These are phyloP conservation scores for Nannochloris sp. DNA, from an alignment of 139 green algal species.

Conservation along the genomic window DNA sequence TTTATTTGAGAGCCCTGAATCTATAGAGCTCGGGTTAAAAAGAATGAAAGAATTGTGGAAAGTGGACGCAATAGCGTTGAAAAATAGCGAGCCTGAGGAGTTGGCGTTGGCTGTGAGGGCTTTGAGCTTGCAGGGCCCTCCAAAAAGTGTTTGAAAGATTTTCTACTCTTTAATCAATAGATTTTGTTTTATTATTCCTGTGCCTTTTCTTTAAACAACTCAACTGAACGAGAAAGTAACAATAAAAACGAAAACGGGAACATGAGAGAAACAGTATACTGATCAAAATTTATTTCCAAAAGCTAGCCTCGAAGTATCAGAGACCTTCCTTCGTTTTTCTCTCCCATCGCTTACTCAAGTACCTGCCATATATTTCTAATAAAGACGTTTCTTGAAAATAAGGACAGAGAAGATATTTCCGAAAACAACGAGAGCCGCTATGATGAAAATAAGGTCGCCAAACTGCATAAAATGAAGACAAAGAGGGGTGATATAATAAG, in stretches of 20 bases:
- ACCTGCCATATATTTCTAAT: no score
- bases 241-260: no score
- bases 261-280: no score
- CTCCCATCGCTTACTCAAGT: no score
- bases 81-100: conserved; percentile 11
- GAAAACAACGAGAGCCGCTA: neutral
- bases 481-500: neutral
- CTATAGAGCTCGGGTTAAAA: conserved; percentile 6
- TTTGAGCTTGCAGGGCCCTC: conserved; percentile 7
- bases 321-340: no score
- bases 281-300: no score
- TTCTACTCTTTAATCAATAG: neutral
- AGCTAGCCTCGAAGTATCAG: no score
- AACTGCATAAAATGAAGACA: conserved; percentile 7
- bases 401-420: conserved; percentile 13
- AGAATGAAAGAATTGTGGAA: conserved; percentile 23
- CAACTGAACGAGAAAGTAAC: neutral
- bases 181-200: neutral
- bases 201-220: neutral
- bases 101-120: conserved; percentile 22
- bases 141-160: conserved; percentile 15
- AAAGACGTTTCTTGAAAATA: conserved; percentile 17
- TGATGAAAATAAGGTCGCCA: conserved; percentile 11
- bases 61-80: conserved; percentile 16
- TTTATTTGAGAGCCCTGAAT: conserved; percentile 15